These are phyloP conservation scores for Fimicolochytrium jonesii DNA, from an alignment of 192 early-diverging fungal genomes.

Conservation along the genomic window DNA sequence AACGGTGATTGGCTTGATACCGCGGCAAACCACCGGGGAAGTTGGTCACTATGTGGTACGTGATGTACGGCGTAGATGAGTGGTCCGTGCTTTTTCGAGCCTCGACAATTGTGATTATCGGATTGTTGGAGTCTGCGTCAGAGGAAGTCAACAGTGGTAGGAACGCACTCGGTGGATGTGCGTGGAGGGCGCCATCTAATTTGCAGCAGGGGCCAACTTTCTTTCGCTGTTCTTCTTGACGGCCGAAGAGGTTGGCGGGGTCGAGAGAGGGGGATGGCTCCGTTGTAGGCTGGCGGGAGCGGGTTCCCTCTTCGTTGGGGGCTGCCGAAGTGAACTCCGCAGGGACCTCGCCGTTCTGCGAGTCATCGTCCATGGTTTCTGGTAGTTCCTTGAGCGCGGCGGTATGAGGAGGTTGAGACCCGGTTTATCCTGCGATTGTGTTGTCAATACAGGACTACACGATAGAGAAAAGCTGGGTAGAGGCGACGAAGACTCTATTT, in stretches of 20 bases:
- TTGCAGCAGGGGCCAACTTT: slow-evolving; percentile 29
- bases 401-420: too few relatives aligned
- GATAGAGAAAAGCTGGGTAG: too few relatives aligned
- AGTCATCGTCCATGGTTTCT: too few relatives aligned
- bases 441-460: too few relatives aligned
- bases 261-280: too few relatives aligned
- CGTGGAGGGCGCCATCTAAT: slow-evolving; percentile 21
- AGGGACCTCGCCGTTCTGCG: too few relatives aligned
- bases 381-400: too few relatives aligned
- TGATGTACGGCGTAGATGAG: slow-evolving; percentile 41
- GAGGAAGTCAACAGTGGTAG: background rate
- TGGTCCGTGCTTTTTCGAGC: slow-evolving; percentile 36
- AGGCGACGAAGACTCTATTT: too few relatives aligned
- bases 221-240: slow-evolving; percentile 10
- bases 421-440: too few relatives aligned
- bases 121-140: slow-evolving; percentile 14
- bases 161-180: slow-evolving; percentile 9
- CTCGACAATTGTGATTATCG: slow-evolving; percentile 39
- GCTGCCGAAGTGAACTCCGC: too few relatives aligned
- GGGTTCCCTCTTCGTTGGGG: too few relatives aligned
- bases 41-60: slow-evolving; percentile 53
- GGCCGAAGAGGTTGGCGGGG: slow-evolving; percentile 17
- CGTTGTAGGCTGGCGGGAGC: too few relatives aligned
- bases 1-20: slow-evolving; percentile 74
- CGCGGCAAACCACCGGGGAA: slow-evolving; percentile 21